These are phyloP conservation scores for Dillenia turbinata DNA, from an alignment of 164 flowering plant genomes.

Conservation along the genomic window DNA sequence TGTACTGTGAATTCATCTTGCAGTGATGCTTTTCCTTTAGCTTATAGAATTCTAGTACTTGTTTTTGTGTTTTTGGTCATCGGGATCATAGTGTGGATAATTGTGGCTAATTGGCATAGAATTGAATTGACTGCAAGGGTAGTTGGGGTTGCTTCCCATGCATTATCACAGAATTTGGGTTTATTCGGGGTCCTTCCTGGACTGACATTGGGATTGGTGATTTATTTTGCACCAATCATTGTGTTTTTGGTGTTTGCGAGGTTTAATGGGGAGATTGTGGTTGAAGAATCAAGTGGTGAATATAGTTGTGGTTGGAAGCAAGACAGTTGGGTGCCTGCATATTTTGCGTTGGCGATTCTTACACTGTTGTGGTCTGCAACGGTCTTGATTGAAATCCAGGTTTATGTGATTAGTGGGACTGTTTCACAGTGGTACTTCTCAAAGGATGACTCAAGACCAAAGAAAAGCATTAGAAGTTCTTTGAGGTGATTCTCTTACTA, in stretches of 20 bases:
- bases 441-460: slow-evolving; percentile 53
- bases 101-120: slow-evolving; percentile 75
- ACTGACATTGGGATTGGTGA: slow-evolving; percentile 49
- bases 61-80: slow-evolving; percentile 66
- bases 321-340: slow-evolving; percentile 93
- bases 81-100: slow-evolving; percentile 73
- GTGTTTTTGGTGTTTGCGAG: slow-evolving; percentile 80
- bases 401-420: slow-evolving; percentile 76
- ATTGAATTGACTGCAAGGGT: slow-evolving; percentile 72
- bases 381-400: slow-evolving; percentile 67
- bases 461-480: slow-evolving; percentile 62
- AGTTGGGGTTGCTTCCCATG: slow-evolving; percentile 69
- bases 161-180: slow-evolving; percentile 59
- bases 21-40: slow-evolving; percentile 55
- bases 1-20: slow-evolving; percentile 68
- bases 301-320: slow-evolving; percentile 83
- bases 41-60: slow-evolving; percentile 62
- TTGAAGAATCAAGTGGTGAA: slow-evolving; percentile 33
- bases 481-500: slow-evolving; percentile 48
- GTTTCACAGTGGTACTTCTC: slow-evolving; percentile 93
- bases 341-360: slow-evolving; percentile 73
- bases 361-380: slow-evolving; percentile 88
- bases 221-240: slow-evolving; percentile 70
- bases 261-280: slow-evolving; percentile 69
- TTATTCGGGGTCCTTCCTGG: slow-evolving; percentile 68